Conservation (phyloP, 371 early-diverging fungal genomes). For the Syncephalastrum monosporum region DNA sequence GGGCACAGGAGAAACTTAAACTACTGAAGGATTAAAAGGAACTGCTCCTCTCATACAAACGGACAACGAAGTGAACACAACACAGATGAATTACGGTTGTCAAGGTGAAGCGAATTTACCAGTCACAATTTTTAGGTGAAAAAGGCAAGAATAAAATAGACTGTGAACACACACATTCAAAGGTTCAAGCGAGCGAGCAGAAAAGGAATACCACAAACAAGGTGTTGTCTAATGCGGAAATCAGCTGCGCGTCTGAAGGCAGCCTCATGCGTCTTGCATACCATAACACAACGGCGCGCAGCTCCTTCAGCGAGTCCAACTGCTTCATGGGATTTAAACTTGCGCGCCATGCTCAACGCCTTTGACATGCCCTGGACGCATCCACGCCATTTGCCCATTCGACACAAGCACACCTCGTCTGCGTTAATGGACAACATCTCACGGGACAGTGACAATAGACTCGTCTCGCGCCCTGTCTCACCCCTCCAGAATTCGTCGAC, state of each 20-base stretch:
- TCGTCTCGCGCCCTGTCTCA: conserved; percentile 6
- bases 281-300: conserved; percentile 16
- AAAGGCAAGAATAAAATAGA: no score
- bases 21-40: no score
- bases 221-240: conserved; percentile 31
- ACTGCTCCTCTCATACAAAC: no score
- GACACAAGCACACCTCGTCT: conserved; percentile 1
- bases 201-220: no score
- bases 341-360: conserved; percentile 25
- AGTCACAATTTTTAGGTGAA: no score
- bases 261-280: conserved; percentile 34
- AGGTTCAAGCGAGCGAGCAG: no score
- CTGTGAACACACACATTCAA: no score
- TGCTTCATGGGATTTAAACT: conserved; percentile 29
- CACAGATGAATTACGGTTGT: no score
- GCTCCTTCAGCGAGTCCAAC: conserved; percentile 17
- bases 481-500: conserved; percentile 9
- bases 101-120: no score
- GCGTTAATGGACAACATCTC: background rate
- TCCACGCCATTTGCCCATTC: background rate
- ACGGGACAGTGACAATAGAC: conserved; percentile 1
- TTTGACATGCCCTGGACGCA: conserved; percentile 22
- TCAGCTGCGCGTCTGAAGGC: conserved; percentile 41
- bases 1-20: no score
- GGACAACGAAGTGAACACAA: no score